phyloP scores from a whole-genome alignment of 805 yeast species.

The Candida tallmaniae region DNA sequence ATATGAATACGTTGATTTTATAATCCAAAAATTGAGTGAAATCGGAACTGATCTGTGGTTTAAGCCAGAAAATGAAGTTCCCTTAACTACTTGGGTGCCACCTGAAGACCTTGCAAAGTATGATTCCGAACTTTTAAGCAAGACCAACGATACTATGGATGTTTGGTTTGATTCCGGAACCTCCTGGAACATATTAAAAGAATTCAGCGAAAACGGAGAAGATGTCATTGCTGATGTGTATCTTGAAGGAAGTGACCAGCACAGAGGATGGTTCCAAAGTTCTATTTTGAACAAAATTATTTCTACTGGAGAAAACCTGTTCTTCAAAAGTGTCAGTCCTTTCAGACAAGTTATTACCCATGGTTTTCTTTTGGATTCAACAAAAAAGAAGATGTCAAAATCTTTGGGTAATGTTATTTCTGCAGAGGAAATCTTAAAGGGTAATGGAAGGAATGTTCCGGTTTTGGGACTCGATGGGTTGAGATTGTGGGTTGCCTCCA shows the following conservation, averaged over 20 bases:
- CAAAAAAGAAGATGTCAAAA: conserved; percentile 90
- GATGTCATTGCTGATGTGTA: conserved; percentile 63
- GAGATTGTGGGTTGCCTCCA: conserved; percentile 84
- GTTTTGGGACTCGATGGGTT: conserved; percentile 86
- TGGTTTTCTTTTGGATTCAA: conserved; percentile 86
- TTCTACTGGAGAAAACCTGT: conserved; percentile 40
- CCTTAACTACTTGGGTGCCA: conserved; percentile 73
- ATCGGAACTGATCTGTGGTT: conserved; percentile 84
- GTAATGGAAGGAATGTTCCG: conserved; percentile 48
- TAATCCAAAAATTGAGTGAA: conserved; percentile 51
- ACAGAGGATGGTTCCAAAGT: conserved; percentile 98
- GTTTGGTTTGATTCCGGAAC: conserved; percentile 99
- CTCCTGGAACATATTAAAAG: conserved; percentile 75
- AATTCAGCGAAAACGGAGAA: too few species aligned
- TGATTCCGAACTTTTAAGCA: conserved; percentile 43
- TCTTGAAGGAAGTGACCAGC: conserved; percentile 97
- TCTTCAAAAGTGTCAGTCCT: conserved; percentile 45
- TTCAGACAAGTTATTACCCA: conserved; percentile 79
- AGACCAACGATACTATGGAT: conserved; percentile 92
- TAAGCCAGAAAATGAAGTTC: conserved; percentile 29
- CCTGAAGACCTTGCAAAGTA: conserved; percentile 14
- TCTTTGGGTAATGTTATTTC: conserved; percentile 78
- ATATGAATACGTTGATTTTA: conserved; percentile 51
- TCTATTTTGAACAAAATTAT: conserved; percentile 73
- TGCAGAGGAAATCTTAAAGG: conserved; percentile 66